Evolutionary conservation across 2,329 filamentous ascomycete species (phyloP).

Genomic region (Pyricularia grisea): DNA sequence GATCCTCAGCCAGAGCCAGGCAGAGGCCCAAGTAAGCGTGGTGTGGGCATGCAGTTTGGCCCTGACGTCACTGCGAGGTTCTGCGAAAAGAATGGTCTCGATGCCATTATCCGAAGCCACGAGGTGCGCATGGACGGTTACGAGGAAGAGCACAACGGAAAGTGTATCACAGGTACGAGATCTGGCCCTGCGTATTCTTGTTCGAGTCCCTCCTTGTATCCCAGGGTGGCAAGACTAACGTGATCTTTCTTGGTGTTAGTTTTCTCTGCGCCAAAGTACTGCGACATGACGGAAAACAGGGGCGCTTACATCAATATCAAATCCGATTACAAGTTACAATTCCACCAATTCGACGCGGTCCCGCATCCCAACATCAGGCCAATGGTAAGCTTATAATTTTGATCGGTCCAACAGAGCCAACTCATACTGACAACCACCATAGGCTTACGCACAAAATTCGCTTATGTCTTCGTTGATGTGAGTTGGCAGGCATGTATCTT

Average conservation of each 20-base stretch:
- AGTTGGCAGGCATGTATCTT: constrained; percentile 4
- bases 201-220: background rate
- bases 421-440: constrained; percentile 12
- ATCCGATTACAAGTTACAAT: constrained; percentile 82
- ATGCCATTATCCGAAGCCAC: constrained; percentile 93
- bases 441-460: constrained; percentile 80
- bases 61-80: constrained; percentile 94
- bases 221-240: background rate
- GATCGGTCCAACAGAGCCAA: background rate
- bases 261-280: constrained; percentile 96
- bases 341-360: constrained; percentile 90
- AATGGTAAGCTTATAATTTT: constrained; percentile 49
- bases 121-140: constrained; percentile 99
- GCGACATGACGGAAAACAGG: constrained; percentile 95
- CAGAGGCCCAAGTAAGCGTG: constrained; percentile 89
- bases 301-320: constrained; percentile 97
- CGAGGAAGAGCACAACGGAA: constrained; percentile 91
- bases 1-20: constrained; percentile 83
- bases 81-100: constrained; percentile 90
- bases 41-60: constrained; percentile 92
- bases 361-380: constrained; percentile 92
- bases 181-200: background rate
- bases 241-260: constrained; percentile 36
- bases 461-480: constrained; percentile 71
- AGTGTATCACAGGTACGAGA: constrained; percentile 75